Percentiles rank a stretch among this genome's conserved stretches.
Conservation (phyloP, 164 flowering plant genomes). For the Berberis thunbergii region DNA sequence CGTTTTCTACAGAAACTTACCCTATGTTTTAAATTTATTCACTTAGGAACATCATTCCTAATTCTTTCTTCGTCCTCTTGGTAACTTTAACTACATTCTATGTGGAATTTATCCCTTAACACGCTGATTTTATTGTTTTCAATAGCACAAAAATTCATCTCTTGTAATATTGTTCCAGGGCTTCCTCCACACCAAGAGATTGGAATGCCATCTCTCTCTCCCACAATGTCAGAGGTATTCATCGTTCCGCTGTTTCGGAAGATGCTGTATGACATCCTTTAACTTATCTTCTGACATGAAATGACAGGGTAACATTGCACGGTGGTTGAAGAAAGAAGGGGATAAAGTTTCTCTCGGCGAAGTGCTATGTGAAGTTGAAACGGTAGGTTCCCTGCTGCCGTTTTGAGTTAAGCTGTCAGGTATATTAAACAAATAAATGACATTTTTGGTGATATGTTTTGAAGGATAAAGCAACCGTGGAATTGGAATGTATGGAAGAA, state of each 20-base stretch:
- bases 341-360: conserved; percentile 87
- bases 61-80: neutral
- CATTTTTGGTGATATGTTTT: neutral
- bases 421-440: neutral
- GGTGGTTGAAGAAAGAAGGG: conserved; percentile 97
- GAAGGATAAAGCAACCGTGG: conserved; percentile 95
- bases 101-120: neutral
- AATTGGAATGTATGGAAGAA: conserved; percentile 99
- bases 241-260: conserved; percentile 3
- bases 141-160: neutral
- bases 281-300: neutral
- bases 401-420: neutral
- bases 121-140: neutral
- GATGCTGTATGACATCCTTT: neutral
- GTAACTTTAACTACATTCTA: neutral
- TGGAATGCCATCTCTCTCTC: conserved; percentile 99
- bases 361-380: conserved; percentile 98
- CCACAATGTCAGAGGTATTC: conserved; percentile 90
- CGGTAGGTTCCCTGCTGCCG: conserved; percentile 38
- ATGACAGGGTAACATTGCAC: conserved; percentile 85
- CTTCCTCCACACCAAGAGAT: conserved; percentile 95
- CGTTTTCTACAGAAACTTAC: neutral
- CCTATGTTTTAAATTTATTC: no score
- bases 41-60: neutral
- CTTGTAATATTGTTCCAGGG: conserved; percentile 33